These are phyloP conservation scores for Aspergillus sp. DNA, from an alignment of 2,329 filamentous ascomycete genomes.

Conservation along the genomic window DNA sequence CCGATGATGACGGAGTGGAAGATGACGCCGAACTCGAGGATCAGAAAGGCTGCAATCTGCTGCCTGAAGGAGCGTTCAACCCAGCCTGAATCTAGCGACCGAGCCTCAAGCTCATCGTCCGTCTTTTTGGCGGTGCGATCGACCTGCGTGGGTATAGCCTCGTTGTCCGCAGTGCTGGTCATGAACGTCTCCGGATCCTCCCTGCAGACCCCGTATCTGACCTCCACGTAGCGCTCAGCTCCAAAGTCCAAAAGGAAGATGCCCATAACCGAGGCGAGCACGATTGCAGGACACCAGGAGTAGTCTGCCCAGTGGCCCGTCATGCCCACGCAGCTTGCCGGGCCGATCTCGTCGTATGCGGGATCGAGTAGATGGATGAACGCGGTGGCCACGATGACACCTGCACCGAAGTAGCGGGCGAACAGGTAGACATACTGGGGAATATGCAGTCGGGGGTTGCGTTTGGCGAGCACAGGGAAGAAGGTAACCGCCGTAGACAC, in stretches of 20 bases:
- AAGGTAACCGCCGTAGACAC: conserved; percentile 15
- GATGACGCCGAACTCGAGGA: conserved; percentile 61
- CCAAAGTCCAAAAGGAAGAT: conserved; percentile 16
- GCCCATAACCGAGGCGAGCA: conserved; percentile 10
- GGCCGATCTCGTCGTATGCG: conserved; percentile 15
- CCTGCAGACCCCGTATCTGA: conserved; percentile 11
- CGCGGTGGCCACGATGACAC: conserved; percentile 15
- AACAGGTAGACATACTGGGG: conserved; percentile 14
- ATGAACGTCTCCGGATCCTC: conserved; percentile 13
- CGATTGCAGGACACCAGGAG: conserved; percentile 16
- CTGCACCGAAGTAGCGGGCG: conserved; percentile 15
- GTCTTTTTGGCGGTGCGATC: background rate
- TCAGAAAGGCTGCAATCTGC: conserved; percentile 43
- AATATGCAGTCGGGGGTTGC: conserved; percentile 6
- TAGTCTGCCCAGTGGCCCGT: conserved; percentile 14
- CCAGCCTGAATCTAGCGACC: background rate
- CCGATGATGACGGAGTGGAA: conserved; percentile 67
- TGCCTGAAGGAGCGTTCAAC: conserved; percentile 33
- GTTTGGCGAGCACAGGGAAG: conserved; percentile 15
- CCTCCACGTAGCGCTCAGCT: conserved; percentile 15
- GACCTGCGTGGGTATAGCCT: background rate
- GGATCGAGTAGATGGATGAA: conserved; percentile 18
- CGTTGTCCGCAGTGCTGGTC: conserved; percentile 7
- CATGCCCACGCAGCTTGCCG: conserved; percentile 14
- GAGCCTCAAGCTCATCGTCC: conserved; percentile 1